A percentile compares a stretch with the other conserved stretches of the same genome.
phyloP scores from a whole-genome alignment of 208 protist species.

The Paratrypanosoma confusum region DNA sequence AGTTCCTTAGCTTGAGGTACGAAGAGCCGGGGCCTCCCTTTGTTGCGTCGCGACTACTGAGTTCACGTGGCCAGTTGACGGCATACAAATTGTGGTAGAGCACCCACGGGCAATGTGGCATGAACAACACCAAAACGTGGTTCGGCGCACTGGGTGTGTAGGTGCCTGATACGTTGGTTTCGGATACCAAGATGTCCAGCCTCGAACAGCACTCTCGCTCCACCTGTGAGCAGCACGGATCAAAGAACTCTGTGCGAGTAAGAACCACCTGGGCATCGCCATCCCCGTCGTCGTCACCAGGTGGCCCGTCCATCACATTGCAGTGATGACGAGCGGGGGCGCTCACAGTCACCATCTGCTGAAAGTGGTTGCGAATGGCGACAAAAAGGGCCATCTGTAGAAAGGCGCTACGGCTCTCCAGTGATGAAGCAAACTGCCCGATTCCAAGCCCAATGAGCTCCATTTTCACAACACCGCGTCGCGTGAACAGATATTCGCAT shows the following conservation, averaged over 20 bases:
- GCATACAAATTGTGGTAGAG: constrained; percentile 48
- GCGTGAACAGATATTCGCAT: too few species aligned
- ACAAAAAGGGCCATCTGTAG: constrained; percentile 45
- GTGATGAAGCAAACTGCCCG: constrained; percentile 24
- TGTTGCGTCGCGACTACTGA: too few species aligned
- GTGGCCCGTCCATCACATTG: too few species aligned
- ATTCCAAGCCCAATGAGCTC: constrained; percentile 38
- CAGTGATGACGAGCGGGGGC: too few species aligned
- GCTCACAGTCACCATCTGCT: constrained; percentile 1
- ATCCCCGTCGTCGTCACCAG: too few species aligned
- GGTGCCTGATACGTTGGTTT: constrained; percentile 24
- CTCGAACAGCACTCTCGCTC: constrained; percentile 27
- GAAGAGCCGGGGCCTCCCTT: too few species aligned
- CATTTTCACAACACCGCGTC: constrained; percentile 3
- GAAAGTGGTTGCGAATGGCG: constrained; percentile 15
- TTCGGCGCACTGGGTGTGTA: constrained; percentile 12
- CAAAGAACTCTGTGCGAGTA: constrained; percentile 18
- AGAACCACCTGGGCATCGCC: too few species aligned
- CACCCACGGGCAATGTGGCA: constrained; percentile 53
- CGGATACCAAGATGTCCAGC: constrained; percentile 28
- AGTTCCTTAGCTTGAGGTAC: too few species aligned
- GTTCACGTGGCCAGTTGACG: constrained; percentile 23
- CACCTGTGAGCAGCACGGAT: constrained; percentile 11
- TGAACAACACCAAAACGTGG: constrained; percentile 35
- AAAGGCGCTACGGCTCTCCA: constrained; percentile 24